Percentiles rank a stretch among this genome's conserved stretches.
These are phyloP conservation scores for Phoma sp. DNA, from an alignment of 2,329 filamentous ascomycete species.

Conservation along the genomic window DNA sequence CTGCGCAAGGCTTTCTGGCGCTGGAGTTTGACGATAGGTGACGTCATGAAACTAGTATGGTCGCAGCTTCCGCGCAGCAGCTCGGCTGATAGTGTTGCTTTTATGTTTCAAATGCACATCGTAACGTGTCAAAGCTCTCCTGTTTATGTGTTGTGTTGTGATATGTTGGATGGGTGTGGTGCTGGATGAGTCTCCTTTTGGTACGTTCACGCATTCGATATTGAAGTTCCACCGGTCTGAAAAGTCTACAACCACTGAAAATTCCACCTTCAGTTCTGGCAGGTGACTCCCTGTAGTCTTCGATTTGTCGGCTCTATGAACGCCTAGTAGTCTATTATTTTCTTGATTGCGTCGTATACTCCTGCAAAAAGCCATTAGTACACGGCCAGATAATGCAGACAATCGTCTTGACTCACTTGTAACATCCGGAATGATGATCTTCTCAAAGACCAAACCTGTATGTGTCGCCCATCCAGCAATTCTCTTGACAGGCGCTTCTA, in stretches of 20 bases:
- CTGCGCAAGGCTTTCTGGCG: background rate
- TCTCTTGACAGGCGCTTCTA: conserved; percentile 85
- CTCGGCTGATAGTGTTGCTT: background rate
- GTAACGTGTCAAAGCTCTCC: background rate
- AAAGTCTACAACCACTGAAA: no score
- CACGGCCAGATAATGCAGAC: background rate
- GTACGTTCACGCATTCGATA: no score
- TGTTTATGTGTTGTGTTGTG: no score
- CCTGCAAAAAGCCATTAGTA: conserved; percentile 31
- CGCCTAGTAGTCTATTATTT: conserved; percentile 52
- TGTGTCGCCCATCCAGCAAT: conserved; percentile 92
- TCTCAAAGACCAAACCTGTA: conserved; percentile 77
- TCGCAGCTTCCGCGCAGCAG: conserved; percentile 12
- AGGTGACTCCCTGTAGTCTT: no score
- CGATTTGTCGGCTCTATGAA: no score
- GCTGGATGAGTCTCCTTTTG: no score
- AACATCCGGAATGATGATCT: conserved; percentile 77
- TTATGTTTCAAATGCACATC: background rate
- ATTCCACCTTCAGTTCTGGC: no score
- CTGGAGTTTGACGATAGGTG: conserved; percentile 22
- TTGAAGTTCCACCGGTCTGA: no score
- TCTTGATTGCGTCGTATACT: conserved; percentile 59
- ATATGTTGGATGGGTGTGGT: no score
- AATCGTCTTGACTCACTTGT: conserved; percentile 68
- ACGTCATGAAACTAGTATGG: conserved; percentile 38